Conservation (phyloP, 148 eudicot species). For the Pharnaceum exiguum region DNA sequence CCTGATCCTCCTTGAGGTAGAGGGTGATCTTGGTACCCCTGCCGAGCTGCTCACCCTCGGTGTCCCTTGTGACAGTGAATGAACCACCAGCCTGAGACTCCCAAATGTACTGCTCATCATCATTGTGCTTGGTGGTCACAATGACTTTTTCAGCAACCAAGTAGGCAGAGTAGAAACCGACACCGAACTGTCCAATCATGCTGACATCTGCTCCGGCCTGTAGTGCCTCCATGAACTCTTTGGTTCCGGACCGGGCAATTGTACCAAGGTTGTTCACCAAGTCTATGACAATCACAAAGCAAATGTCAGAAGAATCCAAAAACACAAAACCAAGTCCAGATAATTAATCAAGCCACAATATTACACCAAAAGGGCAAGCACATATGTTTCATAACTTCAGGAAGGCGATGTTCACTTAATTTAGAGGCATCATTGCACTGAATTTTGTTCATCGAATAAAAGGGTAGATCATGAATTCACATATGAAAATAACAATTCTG, state of each 20-base stretch:
- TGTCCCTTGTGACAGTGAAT: conserved; percentile 76
- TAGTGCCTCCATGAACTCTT: conserved; percentile 90
- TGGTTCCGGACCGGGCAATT: conserved; percentile 89
- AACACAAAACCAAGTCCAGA: background rate
- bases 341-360: no score
- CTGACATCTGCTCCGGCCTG: conserved; percentile 96
- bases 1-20: conserved; percentile 90
- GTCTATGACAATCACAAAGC: conserved; percentile 29
- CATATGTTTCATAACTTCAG: no score
- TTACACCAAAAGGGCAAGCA: no score
- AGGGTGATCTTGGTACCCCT: conserved; percentile 91
- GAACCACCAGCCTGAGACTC: conserved; percentile 93
- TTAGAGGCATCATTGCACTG: no score
- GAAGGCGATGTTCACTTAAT: no score
- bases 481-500: no score
- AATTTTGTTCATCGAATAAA: no score
- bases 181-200: conserved; percentile 96
- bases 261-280: conserved; percentile 95
- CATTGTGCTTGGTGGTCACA: conserved; percentile 85
- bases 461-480: no score
- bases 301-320: background rate
- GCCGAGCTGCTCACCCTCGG: conserved; percentile 70
- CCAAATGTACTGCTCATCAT: conserved; percentile 86
- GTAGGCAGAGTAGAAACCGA: conserved; percentile 88
- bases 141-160: conserved; percentile 88